Base-by-base conservation (phyloP, 352 stramenopile genomes). In the Globisporangium okanoganense region DNA sequence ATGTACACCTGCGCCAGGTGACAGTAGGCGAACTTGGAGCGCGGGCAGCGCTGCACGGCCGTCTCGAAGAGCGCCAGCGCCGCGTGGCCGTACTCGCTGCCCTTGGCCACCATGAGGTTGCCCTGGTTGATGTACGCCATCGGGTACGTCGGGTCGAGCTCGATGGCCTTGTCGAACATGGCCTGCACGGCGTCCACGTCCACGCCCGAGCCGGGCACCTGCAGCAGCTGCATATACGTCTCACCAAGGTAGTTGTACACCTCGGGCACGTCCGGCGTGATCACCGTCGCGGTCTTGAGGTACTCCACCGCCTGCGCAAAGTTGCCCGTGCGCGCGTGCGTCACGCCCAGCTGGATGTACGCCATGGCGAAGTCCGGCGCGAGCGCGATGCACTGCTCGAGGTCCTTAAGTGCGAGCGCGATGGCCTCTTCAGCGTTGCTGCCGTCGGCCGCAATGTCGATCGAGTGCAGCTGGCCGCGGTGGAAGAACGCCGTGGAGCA, bases 61-160 rank as follows among this genome's bases (percentile, higher is more conserved):
- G 81, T 88, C 64, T 93, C 78, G 56, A 93, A 93, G 45, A 93
- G 66, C 27, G 67, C 70, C 8, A 93, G 73, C 58, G 84, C 84
- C 58, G 85, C 76, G 64, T 85, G 78, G 45, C 78, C 84, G 60
- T 80, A 86, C 61, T 90, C 78, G 25, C 78, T 69, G 56, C 82
- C 82, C 64, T 88, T 87, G 56, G 90, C 82, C 62, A 91, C 80
- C 50, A 93, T 58, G 64, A 93, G 62, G 53, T 89, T 90, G 62
- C 84, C 84, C 66, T 89, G 78, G 70, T 93, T 93, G 67, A 93
- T 90, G 76, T 93, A 93, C 56, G 82, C 82, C 84, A 93, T 92
- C 57, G 84, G 84, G 65, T 93, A 93, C 56, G 84, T 76, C 53
- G 84, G 72, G 74, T 93, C 82, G 57, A 93, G 64, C 57, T 78